A percentile compares a stretch with the other conserved stretches of the same genome.
phyloP scores from a whole-genome alignment of 2,329 filamentous ascomycete genomes.

The Sporothrix schenckii region DNA sequence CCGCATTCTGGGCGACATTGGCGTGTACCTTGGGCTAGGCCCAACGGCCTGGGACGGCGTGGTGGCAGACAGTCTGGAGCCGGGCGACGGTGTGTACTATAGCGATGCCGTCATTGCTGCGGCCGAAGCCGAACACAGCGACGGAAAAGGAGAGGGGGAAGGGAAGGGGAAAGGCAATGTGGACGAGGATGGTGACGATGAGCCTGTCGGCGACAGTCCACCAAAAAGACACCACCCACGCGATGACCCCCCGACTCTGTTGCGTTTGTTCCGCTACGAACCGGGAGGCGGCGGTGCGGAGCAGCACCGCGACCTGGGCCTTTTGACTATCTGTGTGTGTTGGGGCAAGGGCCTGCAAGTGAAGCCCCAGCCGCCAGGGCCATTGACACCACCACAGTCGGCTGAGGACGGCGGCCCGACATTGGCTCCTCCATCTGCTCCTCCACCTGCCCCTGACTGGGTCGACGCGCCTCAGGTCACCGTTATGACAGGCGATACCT shows the following conservation, averaged over 20 bases:
- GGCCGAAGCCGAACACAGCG: not conserved
- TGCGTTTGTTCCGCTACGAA: conserved; percentile 38
- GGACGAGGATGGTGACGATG: not conserved
- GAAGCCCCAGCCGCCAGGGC: conserved; percentile 1
- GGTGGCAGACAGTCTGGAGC: conserved; percentile 34
- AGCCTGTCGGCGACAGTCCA: not conserved
- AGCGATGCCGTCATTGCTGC: not conserved
- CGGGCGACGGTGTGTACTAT: conserved; percentile 17
- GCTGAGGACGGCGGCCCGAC: not conserved
- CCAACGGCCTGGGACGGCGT: conserved; percentile 34
- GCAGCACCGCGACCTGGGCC: conserved; percentile 37
- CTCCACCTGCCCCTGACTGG: conserved; percentile 27
- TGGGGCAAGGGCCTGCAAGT: conserved; percentile 37
- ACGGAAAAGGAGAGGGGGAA: not conserved
- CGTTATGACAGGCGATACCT: conserved; percentile 37
- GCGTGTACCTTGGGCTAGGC: conserved; percentile 31
- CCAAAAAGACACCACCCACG: conserved; percentile 20
- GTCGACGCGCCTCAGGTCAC: conserved; percentile 34
- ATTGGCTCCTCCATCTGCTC: not conserved
- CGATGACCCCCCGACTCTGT: conserved; percentile 37
- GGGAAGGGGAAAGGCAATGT: not conserved
- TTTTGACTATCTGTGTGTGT: conserved; percentile 37
- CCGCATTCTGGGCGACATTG: conserved; percentile 37
- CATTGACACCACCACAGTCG: not conserved
- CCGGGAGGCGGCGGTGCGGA: conserved; percentile 36